Evolutionary conservation across 345 rosid genomes (phyloP).

Genomic region (Gossypioides kirkii): DNA sequence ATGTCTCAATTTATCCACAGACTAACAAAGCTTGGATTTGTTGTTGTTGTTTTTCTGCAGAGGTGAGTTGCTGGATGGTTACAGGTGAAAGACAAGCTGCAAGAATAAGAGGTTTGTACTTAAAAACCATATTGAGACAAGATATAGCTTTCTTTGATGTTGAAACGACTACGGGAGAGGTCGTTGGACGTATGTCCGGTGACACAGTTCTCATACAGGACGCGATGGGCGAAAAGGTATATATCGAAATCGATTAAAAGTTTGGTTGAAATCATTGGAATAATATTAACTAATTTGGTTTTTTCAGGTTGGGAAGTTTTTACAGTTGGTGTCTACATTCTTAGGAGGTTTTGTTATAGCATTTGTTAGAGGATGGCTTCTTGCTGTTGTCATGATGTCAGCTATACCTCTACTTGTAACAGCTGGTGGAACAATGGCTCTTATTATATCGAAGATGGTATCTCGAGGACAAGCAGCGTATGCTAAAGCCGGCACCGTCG

Average conservation of each 20-base stretch:
- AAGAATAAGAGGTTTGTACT: slow-evolving; percentile 60
- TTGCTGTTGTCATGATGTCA: slow-evolving; percentile 64
- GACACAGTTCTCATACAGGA: slow-evolving; percentile 92
- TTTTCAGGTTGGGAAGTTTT: slow-evolving; percentile 77
- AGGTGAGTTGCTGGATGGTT: slow-evolving; percentile 84
- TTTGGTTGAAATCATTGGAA: neutral
- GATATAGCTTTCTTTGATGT: slow-evolving; percentile 74
- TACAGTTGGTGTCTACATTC: slow-evolving; percentile 68
- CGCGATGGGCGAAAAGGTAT: slow-evolving; percentile 95
- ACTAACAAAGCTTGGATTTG: slow-evolving; percentile 7
- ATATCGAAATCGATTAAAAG: neutral
- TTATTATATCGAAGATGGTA: slow-evolving; percentile 51
- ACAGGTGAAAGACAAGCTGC: slow-evolving; percentile 87
- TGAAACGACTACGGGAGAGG: slow-evolving; percentile 88
- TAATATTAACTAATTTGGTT: neutral
- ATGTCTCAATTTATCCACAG: neutral
- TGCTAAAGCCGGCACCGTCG: slow-evolving; percentile 62
- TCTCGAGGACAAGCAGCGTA: slow-evolving; percentile 64
- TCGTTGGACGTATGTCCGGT: slow-evolving; percentile 92
- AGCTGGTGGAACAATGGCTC: slow-evolving; percentile 59
- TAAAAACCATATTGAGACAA: slow-evolving; percentile 74
- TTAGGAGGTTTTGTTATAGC: slow-evolving; percentile 74
- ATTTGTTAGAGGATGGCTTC: slow-evolving; percentile 79
- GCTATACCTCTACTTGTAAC: slow-evolving; percentile 64
- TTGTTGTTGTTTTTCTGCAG: slow-evolving; percentile 32